A percentile compares a stretch with the other conserved stretches of the same genome.
Conservation (phyloP, 192 early-diverging fungal genomes). For the Dissophora globulifera region DNA sequence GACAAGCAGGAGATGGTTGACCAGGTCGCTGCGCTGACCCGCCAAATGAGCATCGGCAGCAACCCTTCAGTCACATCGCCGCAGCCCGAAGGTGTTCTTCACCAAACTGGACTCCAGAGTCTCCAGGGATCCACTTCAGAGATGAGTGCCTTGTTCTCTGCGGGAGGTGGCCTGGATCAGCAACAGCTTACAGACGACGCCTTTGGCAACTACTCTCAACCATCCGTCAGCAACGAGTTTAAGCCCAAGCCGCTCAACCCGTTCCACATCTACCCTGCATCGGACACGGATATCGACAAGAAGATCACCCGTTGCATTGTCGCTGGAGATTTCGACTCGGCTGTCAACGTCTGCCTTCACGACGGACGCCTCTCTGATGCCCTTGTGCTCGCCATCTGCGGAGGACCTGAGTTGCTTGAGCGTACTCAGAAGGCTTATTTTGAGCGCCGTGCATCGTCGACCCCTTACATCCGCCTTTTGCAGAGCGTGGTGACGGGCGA, state of each 20-base stretch:
- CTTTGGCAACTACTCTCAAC: slow-evolving; percentile 17
- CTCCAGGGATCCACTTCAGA: slow-evolving; percentile 17
- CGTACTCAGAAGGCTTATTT: slow-evolving; percentile 89
- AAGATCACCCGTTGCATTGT: slow-evolving; percentile 88
- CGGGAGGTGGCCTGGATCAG: slow-evolving; percentile 1
- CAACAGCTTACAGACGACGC: slow-evolving; percentile 26
- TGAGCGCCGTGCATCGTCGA: slow-evolving; percentile 70
- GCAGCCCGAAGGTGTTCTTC: not conserved
- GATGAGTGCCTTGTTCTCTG: slow-evolving; percentile 30
- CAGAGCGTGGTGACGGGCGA: slow-evolving; percentile 85
- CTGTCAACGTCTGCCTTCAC: slow-evolving; percentile 87
- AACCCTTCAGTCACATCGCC: slow-evolving; percentile 14
- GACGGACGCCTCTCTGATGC: slow-evolving; percentile 88
- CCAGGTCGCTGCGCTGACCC: slow-evolving; percentile 66
- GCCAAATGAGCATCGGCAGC: slow-evolving; percentile 44
- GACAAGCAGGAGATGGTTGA: slow-evolving; percentile 73
- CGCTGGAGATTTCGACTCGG: slow-evolving; percentile 92
- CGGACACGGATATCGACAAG: slow-evolving; percentile 77
- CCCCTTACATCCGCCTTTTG: slow-evolving; percentile 86
- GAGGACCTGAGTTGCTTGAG: slow-evolving; percentile 78
- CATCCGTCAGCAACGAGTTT: slow-evolving; percentile 21
- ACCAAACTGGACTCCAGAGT: slow-evolving; percentile 7
- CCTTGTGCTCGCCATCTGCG: slow-evolving; percentile 88
- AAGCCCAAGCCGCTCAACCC: slow-evolving; percentile 40
- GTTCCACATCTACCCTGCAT: slow-evolving; percentile 64